Percentiles rank a stretch among this genome's conserved stretches.
These are phyloP conservation scores for Pseudocercospora macadamiae DNA, from an alignment of 2,329 filamentous ascomycete species.

Conservation along the genomic window DNA sequence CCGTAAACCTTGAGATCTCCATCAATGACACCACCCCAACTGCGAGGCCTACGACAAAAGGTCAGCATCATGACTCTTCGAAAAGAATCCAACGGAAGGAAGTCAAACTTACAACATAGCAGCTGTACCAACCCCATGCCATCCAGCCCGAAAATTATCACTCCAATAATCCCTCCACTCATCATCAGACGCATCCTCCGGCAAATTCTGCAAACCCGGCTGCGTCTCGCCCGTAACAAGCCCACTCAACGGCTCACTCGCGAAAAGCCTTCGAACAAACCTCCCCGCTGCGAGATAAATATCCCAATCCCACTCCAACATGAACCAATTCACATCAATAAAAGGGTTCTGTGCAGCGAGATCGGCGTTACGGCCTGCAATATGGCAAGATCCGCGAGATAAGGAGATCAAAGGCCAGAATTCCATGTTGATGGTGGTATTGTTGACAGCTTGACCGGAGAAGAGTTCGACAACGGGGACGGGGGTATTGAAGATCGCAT, in stretches of 20 bases:
- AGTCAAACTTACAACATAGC: conserved; percentile 25
- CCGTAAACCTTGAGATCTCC: conserved; percentile 30
- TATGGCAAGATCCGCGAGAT: conserved; percentile 32
- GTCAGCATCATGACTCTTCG: not conserved
- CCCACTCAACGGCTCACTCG: conserved; percentile 25
- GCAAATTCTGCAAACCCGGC: conserved; percentile 24
- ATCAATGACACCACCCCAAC: conserved; percentile 32
- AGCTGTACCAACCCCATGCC: conserved; percentile 30
- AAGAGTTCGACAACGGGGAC: conserved; percentile 16
- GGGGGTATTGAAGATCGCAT: conserved; percentile 18
- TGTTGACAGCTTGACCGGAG: conserved; percentile 11
- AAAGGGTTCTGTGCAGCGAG: conserved; percentile 21
- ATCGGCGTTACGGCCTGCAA: conserved; percentile 28
- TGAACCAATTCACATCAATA: conserved; percentile 37
- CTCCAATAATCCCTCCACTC: conserved; percentile 22
- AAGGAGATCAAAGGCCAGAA: conserved; percentile 30
- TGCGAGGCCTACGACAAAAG: conserved; percentile 4
- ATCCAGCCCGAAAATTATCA: conserved; percentile 20
- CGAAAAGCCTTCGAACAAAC: conserved; percentile 32
- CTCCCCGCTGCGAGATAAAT: conserved; percentile 26
- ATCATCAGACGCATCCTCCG: conserved; percentile 23
- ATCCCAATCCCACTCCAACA: conserved; percentile 30
- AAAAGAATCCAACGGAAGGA: no score
- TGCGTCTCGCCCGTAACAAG: conserved; percentile 35
- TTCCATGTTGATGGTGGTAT: conserved; percentile 20